Percentiles rank a stretch among this genome's conserved stretches.
phyloP scores from a whole-genome alignment of 345 rosid species.

The Citrus medica region DNA sequence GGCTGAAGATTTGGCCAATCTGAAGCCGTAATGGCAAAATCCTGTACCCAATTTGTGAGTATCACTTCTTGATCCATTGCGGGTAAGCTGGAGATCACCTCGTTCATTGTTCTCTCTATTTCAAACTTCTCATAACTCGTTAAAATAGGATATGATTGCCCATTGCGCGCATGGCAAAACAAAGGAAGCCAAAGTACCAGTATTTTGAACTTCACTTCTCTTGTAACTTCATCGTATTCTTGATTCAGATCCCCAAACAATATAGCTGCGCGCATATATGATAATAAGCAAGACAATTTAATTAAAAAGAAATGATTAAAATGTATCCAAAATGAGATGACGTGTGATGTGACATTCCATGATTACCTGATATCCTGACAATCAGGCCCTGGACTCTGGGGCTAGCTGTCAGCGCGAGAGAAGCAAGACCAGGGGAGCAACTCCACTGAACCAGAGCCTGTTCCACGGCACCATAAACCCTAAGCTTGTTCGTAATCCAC shows the following conservation, averaged over 20 bases:
- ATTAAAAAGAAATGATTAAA: no score
- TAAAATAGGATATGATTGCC: constrained; percentile 50
- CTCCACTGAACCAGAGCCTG: constrained; percentile 78
- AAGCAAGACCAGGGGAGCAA: constrained; percentile 57
- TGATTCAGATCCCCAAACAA: constrained; percentile 46
- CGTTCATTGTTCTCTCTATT: constrained; percentile 61
- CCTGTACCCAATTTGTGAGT: constrained; percentile 71
- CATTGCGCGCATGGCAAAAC: constrained; percentile 59
- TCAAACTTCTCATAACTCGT: constrained; percentile 55
- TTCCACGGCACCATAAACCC: constrained; percentile 46
- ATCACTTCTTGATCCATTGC: constrained; percentile 60
- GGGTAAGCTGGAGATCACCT: constrained; percentile 49
- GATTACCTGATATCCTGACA: constrained; percentile 55
- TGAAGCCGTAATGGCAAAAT: constrained; percentile 49
- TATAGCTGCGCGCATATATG: constrained; percentile 34
- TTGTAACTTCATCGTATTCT: constrained; percentile 29
- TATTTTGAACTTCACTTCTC: constrained; percentile 59
- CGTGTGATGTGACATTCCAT: neutral
- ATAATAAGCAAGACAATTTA: neutral
- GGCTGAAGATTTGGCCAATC: constrained; percentile 76
- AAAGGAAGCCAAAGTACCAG: constrained; percentile 60
- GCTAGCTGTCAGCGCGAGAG: constrained; percentile 49
- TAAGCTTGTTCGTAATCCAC: constrained; percentile 58
- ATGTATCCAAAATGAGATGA: neutral
- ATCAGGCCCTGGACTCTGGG: constrained; percentile 67